phyloP scores from a whole-genome alignment of 352 stramenopile species.

The Globisporangium cystogenes region DNA sequence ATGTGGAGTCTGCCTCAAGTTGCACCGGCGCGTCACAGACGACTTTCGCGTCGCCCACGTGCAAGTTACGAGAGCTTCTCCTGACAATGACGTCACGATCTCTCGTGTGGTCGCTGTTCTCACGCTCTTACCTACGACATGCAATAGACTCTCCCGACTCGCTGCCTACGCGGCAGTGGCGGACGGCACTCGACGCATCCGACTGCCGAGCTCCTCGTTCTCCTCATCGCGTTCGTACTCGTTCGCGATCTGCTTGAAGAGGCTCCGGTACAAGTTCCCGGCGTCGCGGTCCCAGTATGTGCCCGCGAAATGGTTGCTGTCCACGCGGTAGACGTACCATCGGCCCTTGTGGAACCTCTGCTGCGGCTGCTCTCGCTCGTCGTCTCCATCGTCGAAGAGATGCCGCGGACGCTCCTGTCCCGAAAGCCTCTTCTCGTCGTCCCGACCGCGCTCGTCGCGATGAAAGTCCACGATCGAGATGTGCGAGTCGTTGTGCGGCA shows the following conservation, averaged over 20 bases:
- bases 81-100: too few species aligned
- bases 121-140: too few species aligned
- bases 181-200: too few species aligned
- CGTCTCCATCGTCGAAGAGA: conserved; percentile 1
- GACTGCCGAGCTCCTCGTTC: background rate
- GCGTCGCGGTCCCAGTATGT: conserved; percentile 68
- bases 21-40: too few species aligned
- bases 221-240: conserved; percentile 42
- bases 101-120: too few species aligned
- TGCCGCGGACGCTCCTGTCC: conserved; percentile 3
- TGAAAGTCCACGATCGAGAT: conserved; percentile 72
- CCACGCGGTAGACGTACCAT: conserved; percentile 79
- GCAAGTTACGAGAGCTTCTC: too few species aligned
- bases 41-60: too few species aligned
- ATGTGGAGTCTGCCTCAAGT: too few species aligned
- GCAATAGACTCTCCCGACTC: too few species aligned
- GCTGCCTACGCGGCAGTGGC: too few species aligned
- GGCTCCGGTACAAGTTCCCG: conserved; percentile 52
- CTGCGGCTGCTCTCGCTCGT: conserved; percentile 1
- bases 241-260: conserved; percentile 60
- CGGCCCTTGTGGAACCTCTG: conserved; percentile 45
- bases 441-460: conserved; percentile 14
- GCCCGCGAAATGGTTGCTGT: conserved; percentile 68
- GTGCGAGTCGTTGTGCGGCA: conserved; percentile 55
- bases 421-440: conserved; percentile 13